Evolutionary conservation across 23 red algal genomes (phyloP).

Genomic region (Gracilaria domingensis): DNA sequence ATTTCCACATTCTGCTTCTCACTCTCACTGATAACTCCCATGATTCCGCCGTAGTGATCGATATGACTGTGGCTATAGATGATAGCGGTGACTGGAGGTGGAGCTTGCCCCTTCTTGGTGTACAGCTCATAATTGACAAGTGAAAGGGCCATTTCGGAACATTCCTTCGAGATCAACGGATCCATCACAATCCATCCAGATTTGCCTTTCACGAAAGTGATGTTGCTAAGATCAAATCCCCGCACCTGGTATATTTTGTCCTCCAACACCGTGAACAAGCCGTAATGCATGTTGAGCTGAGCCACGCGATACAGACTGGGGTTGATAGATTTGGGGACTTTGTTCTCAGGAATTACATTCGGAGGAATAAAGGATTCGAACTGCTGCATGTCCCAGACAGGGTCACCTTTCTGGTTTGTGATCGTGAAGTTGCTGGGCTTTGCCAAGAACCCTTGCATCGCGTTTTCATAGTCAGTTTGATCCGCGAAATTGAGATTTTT

Average conservation of each 20-base stretch:
- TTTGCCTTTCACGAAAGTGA: neutral
- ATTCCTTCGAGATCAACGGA: neutral
- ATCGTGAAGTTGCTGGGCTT: too few species aligned
- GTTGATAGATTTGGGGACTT: neutral
- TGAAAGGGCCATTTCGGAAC: neutral
- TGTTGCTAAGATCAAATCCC: conserved; percentile 32
- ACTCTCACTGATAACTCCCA: neutral
- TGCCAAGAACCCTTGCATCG: too few species aligned
- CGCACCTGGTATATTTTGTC: conserved; percentile 11
- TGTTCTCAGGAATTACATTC: neutral
- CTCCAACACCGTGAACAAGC: neutral
- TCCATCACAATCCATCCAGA: conserved; percentile 27
- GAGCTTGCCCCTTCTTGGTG: neutral
- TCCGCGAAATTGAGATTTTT: too few species aligned
- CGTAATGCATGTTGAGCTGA: conserved; percentile 17
- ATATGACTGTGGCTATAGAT: conserved; percentile 41
- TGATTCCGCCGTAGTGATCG: conserved; percentile 25
- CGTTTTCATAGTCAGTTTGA: too few species aligned
- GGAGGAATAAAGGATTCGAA: neutral
- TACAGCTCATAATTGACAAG: neutral
- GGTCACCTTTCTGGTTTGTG: neutral
- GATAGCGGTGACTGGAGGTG: neutral
- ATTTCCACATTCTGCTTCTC: neutral
- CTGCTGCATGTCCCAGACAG: conserved; percentile 20
- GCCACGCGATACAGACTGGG: conserved; percentile 7